phyloP scores from a whole-genome alignment of 1,284 basidiomycete species.

The Sanghuangporus baumii region DNA sequence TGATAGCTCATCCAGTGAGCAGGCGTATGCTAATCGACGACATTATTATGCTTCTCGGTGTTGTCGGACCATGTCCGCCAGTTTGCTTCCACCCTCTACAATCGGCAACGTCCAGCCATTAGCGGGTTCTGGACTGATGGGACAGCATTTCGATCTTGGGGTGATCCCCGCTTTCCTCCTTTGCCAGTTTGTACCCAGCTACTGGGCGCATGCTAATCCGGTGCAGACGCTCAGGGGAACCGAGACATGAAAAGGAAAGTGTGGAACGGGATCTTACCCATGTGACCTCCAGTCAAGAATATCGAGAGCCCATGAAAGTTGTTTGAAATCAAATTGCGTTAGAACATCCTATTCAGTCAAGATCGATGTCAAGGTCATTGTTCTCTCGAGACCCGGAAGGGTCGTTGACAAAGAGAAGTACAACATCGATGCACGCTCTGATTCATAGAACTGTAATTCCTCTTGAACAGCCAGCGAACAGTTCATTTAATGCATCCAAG shows the following conservation, averaged over 20 bases:
- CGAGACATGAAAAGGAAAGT: neutral
- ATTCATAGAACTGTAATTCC: too few species aligned
- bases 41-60: neutral
- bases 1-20: neutral
- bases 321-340: too few species aligned
- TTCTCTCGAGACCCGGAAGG: too few species aligned
- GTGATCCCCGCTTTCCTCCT: constrained; percentile 1
- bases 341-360: too few species aligned
- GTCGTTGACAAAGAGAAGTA: too few species aligned
- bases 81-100: neutral
- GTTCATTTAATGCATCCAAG: too few species aligned
- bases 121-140: neutral
- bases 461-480: too few species aligned
- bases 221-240: constrained; percentile 2
- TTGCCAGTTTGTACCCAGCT: constrained; percentile 7
- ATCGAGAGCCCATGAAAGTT: neutral
- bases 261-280: neutral
- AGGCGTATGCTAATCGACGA: constrained; percentile 10
- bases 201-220: constrained; percentile 17
- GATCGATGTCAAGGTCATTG: too few species aligned
- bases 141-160: neutral
- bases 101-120: neutral
- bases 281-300: neutral
- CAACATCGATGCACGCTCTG: too few species aligned
- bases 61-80: neutral